A percentile compares a stretch with the other conserved stretches of the same genome.
phyloP scores from a whole-genome alignment of 2,329 filamentous ascomycete genomes.

The Thelonectria olida region DNA sequence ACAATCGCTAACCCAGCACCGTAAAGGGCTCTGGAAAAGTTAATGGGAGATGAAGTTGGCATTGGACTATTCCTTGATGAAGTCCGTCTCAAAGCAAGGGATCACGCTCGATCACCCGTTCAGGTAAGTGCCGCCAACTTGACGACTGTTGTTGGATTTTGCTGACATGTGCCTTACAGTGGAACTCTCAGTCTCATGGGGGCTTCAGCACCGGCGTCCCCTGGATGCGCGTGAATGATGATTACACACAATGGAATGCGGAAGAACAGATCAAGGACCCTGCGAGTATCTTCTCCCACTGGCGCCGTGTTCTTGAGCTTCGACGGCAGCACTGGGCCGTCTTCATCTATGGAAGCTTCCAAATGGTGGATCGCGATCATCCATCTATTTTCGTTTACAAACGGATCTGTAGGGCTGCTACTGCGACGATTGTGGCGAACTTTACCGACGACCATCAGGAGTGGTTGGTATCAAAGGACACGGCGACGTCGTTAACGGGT shows the following conservation, averaged over 20 bases:
- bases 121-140: no score
- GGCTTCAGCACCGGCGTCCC: not conserved
- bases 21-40: not conserved
- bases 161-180: not conserved
- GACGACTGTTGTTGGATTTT: no score
- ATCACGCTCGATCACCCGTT: not conserved
- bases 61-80: not conserved
- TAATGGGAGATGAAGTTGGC: not conserved
- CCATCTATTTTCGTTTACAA: not conserved
- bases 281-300: not conserved
- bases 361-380: not conserved
- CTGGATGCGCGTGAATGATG: constrained; percentile 3
- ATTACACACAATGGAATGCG: not conserved
- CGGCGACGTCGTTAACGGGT: not conserved
- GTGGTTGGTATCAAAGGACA: not conserved
- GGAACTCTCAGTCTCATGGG: not conserved
- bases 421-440: not conserved
- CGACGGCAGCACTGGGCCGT: not conserved
- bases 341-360: not conserved
- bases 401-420: not conserved
- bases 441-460: not conserved
- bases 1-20: not conserved
- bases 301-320: not conserved
- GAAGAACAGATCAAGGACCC: not conserved
- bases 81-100: not conserved